Base-by-base conservation (phyloP, 2,329 filamentous ascomycete genomes). In the Lachnellula subtilissima region DNA sequence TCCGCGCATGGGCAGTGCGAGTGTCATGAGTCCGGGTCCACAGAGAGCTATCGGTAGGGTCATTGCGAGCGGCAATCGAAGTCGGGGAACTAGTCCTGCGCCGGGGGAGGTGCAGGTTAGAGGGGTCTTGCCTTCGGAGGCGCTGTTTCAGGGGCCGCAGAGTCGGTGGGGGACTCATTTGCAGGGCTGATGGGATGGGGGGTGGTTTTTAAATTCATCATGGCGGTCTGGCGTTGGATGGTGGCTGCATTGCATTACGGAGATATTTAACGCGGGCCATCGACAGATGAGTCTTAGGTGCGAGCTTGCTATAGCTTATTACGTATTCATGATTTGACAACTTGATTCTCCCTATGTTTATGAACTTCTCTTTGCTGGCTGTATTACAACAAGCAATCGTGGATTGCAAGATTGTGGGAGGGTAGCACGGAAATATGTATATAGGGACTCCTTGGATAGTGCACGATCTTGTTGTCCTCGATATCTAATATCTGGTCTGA, bases 31-130 rank as follows among this genome's bases (percentile, higher is more conserved):
- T 55, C 65, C 67, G 15, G 53, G 55, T 25, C 54, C 56, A 3
- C 40, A 47, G 36, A 57, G 59, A 25, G 47, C 58, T 12, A 61
- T 59, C 1, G 57, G 52, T 5, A 61, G 56, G 23, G 53, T 53
- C 11, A 22, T 50, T 59, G 25, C 48, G 43, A 52, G 54, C 25
- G 51, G 50, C n/a, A 37, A 36, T 37, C 58, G 58, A 1, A 64
- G 60, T 52, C 53, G 65, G 39, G 64, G 65, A 8, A 66, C 62
- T 52, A 67, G 64, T 56, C 66, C 66, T 36, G 60, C 59, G 17
- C 59, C 61, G 6, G 59, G 60, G 6, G 58, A 61, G 4, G 47
- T 9, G 52, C 43, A 15, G 39, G 17, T 22, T n/a, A 43, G 52
- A 47, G 14, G 6, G 17, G 32, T 8, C 25, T 6, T 25, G 23